Conservation (phyloP, 139 green algal genomes). For the Astrephomene gubernaculifera region DNA sequence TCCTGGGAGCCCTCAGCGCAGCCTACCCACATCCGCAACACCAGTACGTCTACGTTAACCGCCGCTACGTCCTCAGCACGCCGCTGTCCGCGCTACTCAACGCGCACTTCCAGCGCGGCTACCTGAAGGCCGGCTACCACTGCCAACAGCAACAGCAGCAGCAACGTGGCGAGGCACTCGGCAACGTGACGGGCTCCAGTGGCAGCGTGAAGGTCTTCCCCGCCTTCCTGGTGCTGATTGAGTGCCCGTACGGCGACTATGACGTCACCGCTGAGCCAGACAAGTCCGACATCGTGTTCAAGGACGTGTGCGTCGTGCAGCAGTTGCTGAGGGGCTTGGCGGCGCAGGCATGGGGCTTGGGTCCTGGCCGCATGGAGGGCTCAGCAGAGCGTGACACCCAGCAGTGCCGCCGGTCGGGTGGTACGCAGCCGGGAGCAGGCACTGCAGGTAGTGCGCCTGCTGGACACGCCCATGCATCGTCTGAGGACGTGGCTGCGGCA, state of each 20-base stretch:
- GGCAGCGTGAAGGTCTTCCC: neutral
- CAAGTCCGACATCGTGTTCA: constrained; percentile 28
- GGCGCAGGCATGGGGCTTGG: neutral
- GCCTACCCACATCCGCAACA: constrained; percentile 10
- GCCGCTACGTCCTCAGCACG: neutral
- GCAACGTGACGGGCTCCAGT: neutral
- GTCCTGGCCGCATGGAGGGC: too few relatives aligned
- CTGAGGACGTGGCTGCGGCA: too few relatives aligned
- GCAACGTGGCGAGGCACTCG: neutral
- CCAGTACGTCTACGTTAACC: constrained; percentile 42
- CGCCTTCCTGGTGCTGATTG: constrained; percentile 14
- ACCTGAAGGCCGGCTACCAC: neutral
- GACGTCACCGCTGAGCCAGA: constrained; percentile 33
- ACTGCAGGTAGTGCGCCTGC: too few relatives aligned
- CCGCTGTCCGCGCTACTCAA: constrained; percentile 25
- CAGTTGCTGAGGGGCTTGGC: neutral
- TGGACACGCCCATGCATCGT: too few relatives aligned
- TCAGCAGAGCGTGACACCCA: too few relatives aligned
- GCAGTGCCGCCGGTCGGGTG: too few relatives aligned
- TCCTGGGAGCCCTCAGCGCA: neutral
- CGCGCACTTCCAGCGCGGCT: constrained; percentile 10
- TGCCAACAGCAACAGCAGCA: neutral
- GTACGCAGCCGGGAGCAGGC: too few relatives aligned
- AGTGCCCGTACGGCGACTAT: neutral
- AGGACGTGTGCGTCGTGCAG: neutral